Conservation (phyloP, 2,329 filamentous ascomycete species). For the Colletotrichum cereale region DNA sequence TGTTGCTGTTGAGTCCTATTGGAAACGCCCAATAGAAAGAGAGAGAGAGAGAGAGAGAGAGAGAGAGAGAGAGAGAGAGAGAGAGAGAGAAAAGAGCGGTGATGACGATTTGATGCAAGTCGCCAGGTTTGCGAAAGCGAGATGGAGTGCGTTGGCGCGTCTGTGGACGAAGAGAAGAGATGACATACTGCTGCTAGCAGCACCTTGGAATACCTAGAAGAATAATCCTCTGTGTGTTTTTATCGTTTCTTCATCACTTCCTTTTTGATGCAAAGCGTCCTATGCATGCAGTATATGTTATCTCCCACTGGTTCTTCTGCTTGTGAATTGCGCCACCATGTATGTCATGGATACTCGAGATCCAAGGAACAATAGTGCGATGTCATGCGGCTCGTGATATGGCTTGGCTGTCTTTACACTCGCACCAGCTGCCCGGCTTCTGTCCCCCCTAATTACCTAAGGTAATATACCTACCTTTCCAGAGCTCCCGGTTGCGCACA, state of each 20-base stretch:
- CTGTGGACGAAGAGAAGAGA: background rate
- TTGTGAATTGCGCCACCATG: background rate
- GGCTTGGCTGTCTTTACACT: background rate
- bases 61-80: too few species aligned
- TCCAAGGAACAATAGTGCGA: too few species aligned
- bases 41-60: too few species aligned
- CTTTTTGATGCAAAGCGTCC: background rate
- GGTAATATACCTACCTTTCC: background rate
- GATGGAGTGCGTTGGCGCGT: background rate
- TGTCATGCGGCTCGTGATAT: background rate
- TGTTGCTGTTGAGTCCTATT: background rate
- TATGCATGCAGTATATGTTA: background rate
- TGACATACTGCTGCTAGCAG: background rate
- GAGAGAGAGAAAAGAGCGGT: too few species aligned
- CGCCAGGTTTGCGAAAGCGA: background rate
- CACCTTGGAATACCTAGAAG: background rate
- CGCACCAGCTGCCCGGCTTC: background rate
- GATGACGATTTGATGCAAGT: background rate
- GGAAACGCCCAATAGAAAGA: background rate
- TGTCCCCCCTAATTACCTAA: background rate
- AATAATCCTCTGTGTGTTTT: background rate
- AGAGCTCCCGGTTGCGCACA: constrained; percentile 7
- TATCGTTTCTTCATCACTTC: too few species aligned
- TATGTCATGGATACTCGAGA: background rate
- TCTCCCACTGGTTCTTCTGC: background rate